Evolutionary conservation across 176 grass and related monocot species (phyloP).

Genomic region (Areca catechu): DNA sequence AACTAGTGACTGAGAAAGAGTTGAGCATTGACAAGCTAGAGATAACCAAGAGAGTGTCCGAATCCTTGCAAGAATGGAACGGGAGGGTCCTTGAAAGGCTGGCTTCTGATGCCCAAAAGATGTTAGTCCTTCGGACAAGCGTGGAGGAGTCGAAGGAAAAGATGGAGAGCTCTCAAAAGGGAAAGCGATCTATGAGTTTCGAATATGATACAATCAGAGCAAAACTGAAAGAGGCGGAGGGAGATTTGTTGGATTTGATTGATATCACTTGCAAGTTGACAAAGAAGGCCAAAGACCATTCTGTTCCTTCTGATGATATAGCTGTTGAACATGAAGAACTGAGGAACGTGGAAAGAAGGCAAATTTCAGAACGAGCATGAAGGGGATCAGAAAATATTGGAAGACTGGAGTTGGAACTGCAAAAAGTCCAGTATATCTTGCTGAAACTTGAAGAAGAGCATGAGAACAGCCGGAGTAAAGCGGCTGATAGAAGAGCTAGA

Average conservation of each 20-base stretch:
- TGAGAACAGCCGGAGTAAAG: constrained; percentile 37
- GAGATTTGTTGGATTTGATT: constrained; percentile 45
- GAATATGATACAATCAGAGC: constrained; percentile 49
- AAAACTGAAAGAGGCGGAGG: constrained; percentile 59
- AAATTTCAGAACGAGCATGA: constrained; percentile 48
- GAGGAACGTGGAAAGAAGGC: constrained; percentile 43
- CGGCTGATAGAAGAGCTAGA: constrained; percentile 46
- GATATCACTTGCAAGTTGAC: constrained; percentile 52
- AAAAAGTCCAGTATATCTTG: constrained; percentile 86
- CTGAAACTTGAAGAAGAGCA: constrained; percentile 76
- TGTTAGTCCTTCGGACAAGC: constrained; percentile 39
- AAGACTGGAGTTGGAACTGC: constrained; percentile 65
- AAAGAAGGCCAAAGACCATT: constrained; percentile 58
- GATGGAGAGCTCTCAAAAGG: constrained; percentile 42
- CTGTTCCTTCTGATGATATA: constrained; percentile 24
- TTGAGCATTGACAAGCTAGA: constrained; percentile 37
- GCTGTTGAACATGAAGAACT: constrained; percentile 40
- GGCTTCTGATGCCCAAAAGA: constrained; percentile 52
- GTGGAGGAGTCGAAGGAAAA: constrained; percentile 71
- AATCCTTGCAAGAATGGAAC: constrained; percentile 36
- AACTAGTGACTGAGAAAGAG: constrained; percentile 40
- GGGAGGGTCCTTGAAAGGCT: constrained; percentile 53
- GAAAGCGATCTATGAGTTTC: constrained; percentile 41
- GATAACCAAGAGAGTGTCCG: constrained; percentile 14
- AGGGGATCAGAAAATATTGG: constrained; percentile 63